Evolutionary conservation across 176 grass and related monocot genomes (phyloP).

Genomic region (bread wheat (Triticum aestivum)): DNA sequence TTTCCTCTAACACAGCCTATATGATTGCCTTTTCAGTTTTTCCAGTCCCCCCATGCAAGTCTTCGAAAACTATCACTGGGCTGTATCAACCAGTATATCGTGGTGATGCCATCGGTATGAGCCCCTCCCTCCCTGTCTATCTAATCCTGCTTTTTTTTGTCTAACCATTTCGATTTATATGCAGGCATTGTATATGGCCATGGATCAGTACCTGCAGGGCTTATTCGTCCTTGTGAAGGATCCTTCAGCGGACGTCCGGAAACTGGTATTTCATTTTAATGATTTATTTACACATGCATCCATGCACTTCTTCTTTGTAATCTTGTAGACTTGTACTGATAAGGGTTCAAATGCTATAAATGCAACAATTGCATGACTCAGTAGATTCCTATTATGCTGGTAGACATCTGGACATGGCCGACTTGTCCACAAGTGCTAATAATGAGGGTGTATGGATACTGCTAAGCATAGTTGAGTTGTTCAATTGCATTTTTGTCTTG

Average conservation of each 20-base stretch:
- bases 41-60: slow-evolving; percentile 78
- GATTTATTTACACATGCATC: not conserved
- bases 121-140: not conserved
- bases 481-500: slow-evolving; percentile 4
- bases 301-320: not conserved
- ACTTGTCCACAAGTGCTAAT: slow-evolving; percentile 4
- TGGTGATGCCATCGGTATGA: slow-evolving; percentile 85
- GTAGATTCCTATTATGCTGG: not conserved
- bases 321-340: not conserved
- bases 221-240: slow-evolving; percentile 90
- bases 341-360: slow-evolving; percentile 16
- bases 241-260: slow-evolving; percentile 82
- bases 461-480: not conserved
- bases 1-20: not conserved
- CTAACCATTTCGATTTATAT: slow-evolving; percentile 24
- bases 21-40: slow-evolving; percentile 54
- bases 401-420: slow-evolving; percentile 11
- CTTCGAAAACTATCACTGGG: slow-evolving; percentile 87
- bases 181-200: slow-evolving; percentile 88
- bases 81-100: slow-evolving; percentile 91
- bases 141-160: not conserved
- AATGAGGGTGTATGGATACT: not conserved
- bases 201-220: slow-evolving; percentile 96
- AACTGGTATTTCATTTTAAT: slow-evolving; percentile 54
- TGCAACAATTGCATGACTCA: not conserved